phyloP scores from a whole-genome alignment of 2,329 filamentous ascomycete species.

The Magnaporthiopsis rhizophila region DNA sequence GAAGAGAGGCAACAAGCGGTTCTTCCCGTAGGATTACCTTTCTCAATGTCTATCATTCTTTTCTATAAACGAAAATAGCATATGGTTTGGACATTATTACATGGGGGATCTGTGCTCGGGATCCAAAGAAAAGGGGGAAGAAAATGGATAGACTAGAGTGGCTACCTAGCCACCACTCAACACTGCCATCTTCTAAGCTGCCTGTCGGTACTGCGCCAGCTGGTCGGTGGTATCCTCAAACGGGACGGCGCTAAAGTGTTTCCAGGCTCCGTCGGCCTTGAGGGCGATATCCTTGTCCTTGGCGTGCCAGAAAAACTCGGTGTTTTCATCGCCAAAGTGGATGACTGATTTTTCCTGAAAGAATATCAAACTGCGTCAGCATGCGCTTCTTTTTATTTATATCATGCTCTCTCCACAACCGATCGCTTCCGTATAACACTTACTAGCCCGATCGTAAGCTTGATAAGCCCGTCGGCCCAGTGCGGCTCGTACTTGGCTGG shows the following conservation, averaged over 20 bases:
- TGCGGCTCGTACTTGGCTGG: constrained; percentile 28
- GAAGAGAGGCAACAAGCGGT: too few species aligned
- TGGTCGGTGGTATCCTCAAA: constrained; percentile 27
- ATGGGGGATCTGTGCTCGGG: background rate
- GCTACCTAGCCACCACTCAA: too few species aligned
- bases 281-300: constrained; percentile 36
- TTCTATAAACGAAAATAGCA: background rate
- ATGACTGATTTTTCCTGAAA: constrained; percentile 35
- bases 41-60: background rate
- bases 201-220: background rate
- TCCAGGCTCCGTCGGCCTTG: constrained; percentile 35
- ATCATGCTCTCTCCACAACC: background rate
- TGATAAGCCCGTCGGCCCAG: constrained; percentile 42
- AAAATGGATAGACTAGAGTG: too few species aligned
- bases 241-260: constrained; percentile 33
- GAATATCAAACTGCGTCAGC: background rate
- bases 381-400: background rate
- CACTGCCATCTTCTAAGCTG: background rate
- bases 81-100: background rate
- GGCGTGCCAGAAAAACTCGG: constrained; percentile 31
- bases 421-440: constrained; percentile 15
- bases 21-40: too few species aligned
- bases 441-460: constrained; percentile 46
- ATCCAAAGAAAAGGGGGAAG: background rate
- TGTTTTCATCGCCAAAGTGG: constrained; percentile 33